Base-by-base conservation (phyloP, 2,329 filamentous ascomycete species). In the Colletotrichum sp. region DNA sequence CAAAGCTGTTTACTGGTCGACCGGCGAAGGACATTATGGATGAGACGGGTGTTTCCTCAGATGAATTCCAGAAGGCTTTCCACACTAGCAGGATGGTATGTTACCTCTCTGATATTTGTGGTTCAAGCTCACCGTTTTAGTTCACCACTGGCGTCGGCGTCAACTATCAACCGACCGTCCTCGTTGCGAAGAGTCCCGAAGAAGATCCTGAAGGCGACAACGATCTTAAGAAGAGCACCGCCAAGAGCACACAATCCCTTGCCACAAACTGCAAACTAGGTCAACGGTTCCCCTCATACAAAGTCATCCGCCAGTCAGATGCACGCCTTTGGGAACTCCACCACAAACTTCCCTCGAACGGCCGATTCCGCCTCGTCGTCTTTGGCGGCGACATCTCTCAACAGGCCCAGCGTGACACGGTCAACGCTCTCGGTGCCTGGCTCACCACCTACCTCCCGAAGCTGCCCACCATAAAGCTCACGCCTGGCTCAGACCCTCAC, bases 1-100 rank as follows among this genome's bases (percentile, higher is more conserved):
- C 88, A 4, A 84, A 88, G 3, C 84, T 93, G 1, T 93, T 92
- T 81, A 89, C 88, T 0, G 89, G 88, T 1, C 85, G 86, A 18
- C 92, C 89, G 2, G 90, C 88, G 39, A 92, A 90, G 80, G 90
- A 92, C 68, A 84, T 91, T 26, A 88, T 90, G 83, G 91, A 93
- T 77, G 89, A 90, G 76, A 89, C 89, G 64, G 92, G 92, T 0
- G 89, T 93, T 74, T 90, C 85, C 75, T 91, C 93, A 89, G 87
- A 89, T 0, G 90, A 90, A 43, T 94, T 94, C 85, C 91, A 93
- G 79, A 82, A 89, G 1, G 89, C 89, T 0, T 93, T 94, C 78
- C 80, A 89, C 34, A 91, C 91, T 76, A 90, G 90, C 3, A 90
- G 91, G 76, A 78, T 90, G 74, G 74, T 74, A 69, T 21, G 70